These are phyloP conservation scores for Talaromyces thailandensis DNA, from an alignment of 495 filamentous ascomycete species.

Conservation along the genomic window DNA sequence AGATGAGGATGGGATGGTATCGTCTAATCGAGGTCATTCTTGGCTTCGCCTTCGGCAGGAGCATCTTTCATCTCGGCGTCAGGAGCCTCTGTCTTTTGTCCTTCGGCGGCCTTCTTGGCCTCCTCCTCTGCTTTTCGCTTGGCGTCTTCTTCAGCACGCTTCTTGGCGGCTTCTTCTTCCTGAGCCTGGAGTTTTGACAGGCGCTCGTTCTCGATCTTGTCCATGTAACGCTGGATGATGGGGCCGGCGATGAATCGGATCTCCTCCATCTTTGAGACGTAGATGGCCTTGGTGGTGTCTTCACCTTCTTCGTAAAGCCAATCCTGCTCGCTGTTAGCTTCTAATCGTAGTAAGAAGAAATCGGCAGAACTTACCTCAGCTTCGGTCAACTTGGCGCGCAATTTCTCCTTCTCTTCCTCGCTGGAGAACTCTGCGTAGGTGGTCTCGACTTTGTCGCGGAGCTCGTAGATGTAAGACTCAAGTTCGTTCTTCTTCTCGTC, in stretches of 20 bases:
- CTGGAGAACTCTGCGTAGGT: slow-evolving; percentile 79
- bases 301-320: slow-evolving; percentile 99
- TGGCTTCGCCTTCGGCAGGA: slow-evolving; percentile 26
- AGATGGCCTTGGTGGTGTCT: slow-evolving; percentile 86
- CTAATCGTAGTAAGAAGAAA: neutral
- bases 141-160: slow-evolving; percentile 63
- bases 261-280: slow-evolving; percentile 91
- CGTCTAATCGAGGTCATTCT: slow-evolving; percentile 35
- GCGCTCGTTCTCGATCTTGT: slow-evolving; percentile 86
- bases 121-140: slow-evolving; percentile 48
- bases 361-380: slow-evolving; percentile 60
- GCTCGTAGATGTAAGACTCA: slow-evolving; percentile 92
- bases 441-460: slow-evolving; percentile 88
- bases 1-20: slow-evolving; percentile 5
- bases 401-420: slow-evolving; percentile 86
- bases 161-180: slow-evolving; percentile 76
- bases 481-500: slow-evolving; percentile 99
- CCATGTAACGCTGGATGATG: slow-evolving; percentile 88
- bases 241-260: slow-evolving; percentile 85
- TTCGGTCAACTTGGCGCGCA: slow-evolving; percentile 67
- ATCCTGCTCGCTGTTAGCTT: slow-evolving; percentile 48
- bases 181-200: slow-evolving; percentile 63
- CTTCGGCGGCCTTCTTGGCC: slow-evolving; percentile 39
- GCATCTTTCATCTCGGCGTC: slow-evolving; percentile 50
- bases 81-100: slow-evolving; percentile 33